These are phyloP conservation scores for Toxoplasma gondii DNA, from an alignment of 169 alveolate genomes.

Conservation along the genomic window DNA sequence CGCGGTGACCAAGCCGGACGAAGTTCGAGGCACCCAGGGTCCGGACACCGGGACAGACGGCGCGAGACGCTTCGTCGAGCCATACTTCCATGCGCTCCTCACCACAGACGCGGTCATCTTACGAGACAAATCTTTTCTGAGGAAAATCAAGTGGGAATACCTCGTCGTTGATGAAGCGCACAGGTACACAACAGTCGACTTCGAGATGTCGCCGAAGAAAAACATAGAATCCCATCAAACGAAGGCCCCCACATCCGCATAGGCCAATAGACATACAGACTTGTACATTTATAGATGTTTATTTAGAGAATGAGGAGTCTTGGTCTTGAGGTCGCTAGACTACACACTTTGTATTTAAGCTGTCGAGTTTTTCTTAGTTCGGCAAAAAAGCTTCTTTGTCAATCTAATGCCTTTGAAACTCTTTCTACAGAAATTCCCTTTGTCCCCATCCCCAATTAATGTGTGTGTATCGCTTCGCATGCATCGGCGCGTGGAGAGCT, in stretches of 20 bases:
- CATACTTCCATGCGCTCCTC: constrained; percentile 73
- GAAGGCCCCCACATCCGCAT: no score
- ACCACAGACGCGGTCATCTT: constrained; percentile 76
- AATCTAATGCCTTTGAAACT: no score
- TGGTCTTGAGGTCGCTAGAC: no score
- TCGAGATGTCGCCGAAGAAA: not conserved
- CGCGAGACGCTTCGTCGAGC: constrained; percentile 62
- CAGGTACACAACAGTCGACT: constrained; percentile 65
- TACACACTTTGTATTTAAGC: no score
- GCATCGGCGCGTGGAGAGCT: not conserved
- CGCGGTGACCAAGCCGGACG: not conserved
- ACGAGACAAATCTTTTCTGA: constrained; percentile 79
- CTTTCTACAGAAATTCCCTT: no score
- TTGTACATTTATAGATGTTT: no score
- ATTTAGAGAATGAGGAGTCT: no score
- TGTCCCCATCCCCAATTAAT: not conserved
- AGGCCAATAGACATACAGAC: not conserved
- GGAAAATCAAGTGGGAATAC: constrained; percentile 92
- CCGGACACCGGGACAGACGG: not conserved
- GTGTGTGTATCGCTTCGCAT: not conserved
- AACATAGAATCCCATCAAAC: no score
- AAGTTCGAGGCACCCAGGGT: not conserved
- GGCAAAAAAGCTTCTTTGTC: no score
- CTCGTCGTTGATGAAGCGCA: constrained; percentile 96
- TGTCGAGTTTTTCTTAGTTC: no score